These are phyloP conservation scores for Pyrenula aspistea DNA, from an alignment of 495 filamentous ascomycete species.

Conservation along the genomic window DNA sequence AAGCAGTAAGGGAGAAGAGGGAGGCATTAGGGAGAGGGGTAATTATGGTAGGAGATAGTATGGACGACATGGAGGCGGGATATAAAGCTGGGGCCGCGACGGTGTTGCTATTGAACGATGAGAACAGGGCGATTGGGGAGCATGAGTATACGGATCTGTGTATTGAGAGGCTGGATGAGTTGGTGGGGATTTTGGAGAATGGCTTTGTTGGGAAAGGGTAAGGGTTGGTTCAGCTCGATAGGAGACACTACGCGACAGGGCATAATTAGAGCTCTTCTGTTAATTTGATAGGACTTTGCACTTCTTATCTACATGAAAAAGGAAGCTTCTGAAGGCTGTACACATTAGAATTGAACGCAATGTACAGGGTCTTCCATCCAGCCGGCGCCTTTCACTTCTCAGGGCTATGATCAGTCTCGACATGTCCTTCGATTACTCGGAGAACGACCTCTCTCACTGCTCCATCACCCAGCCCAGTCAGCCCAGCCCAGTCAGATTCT, in stretches of 20 bases:
- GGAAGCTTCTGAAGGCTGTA: no score
- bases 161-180: constrained; percentile 53
- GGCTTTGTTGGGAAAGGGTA: constrained; percentile 40
- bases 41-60: constrained; percentile 68
- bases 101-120: constrained; percentile 73
- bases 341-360: no score
- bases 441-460: no score
- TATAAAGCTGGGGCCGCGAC: constrained; percentile 77
- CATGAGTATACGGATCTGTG: constrained; percentile 71
- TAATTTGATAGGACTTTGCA: no score
- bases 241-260: no score
- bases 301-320: no score
- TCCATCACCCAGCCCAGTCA: not conserved
- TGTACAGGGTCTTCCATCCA: no score
- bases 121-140: constrained; percentile 56
- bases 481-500: not conserved
- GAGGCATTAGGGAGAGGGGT: not conserved
- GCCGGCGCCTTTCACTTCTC: no score
- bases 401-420: no score
- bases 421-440: no score
- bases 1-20: not conserved
- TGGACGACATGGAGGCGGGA: constrained; percentile 91
- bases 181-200: constrained; percentile 56
- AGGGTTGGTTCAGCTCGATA: no score
- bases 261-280: no score